These are phyloP conservation scores for Rhodotorula diobovata DNA, from an alignment of 768 basidiomycete species.

Conservation along the genomic window DNA sequence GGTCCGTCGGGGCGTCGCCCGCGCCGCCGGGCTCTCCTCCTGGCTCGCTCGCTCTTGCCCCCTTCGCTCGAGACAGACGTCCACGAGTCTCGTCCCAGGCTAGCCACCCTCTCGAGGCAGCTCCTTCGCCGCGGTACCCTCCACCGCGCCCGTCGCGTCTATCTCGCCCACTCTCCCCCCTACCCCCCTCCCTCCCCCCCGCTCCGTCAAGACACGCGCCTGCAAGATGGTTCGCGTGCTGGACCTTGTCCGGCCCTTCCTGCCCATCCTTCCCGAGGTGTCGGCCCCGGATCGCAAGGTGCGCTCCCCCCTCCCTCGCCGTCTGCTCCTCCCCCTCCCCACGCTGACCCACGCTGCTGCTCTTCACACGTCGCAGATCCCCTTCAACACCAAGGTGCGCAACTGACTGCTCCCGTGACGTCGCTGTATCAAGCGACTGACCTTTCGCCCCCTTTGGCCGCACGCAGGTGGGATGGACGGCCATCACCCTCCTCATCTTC, in stretches of 20 bases:
- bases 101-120: too few relatives aligned
- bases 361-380: constrained; percentile 58
- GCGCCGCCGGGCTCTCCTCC: too few relatives aligned
- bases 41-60: too few relatives aligned
- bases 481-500: constrained; percentile 98
- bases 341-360: background rate
- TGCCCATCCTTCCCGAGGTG: constrained; percentile 93
- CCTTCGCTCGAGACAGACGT: too few relatives aligned
- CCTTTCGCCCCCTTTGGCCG: background rate
- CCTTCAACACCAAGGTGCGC: constrained; percentile 89
- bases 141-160: too few relatives aligned
- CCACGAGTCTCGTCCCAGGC: too few relatives aligned
- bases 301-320: constrained; percentile 20
- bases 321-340: background rate
- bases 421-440: background rate
- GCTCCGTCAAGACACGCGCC: background rate
- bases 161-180: background rate
- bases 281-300: constrained; percentile 97
- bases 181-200: background rate
- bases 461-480: constrained; percentile 71
- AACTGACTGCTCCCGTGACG: rapidly evolving
- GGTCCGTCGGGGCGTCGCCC: too few relatives aligned
- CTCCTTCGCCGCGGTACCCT: too few relatives aligned
- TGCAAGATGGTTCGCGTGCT: constrained; percentile 13
- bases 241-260: constrained; percentile 60